Conservation (phyloP, 129 eudicot genomes). For the Erigeron canadensis region DNA sequence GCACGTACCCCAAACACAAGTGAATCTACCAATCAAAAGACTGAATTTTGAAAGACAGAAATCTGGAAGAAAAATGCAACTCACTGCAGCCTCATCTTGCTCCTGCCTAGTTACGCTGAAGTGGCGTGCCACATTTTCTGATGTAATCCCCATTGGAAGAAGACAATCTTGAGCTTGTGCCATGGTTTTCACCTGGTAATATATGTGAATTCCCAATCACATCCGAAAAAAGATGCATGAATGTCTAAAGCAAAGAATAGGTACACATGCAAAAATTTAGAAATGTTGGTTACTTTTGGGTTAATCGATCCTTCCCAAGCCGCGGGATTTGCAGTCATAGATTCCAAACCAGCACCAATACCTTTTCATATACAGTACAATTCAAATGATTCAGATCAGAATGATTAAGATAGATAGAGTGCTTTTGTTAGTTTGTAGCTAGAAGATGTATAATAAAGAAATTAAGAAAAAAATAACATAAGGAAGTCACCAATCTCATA, state of each 20-base stretch:
- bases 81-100: conserved; percentile 98
- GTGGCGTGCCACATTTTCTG: conserved; percentile 91
- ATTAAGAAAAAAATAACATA: too few relatives aligned
- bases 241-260: background rate
- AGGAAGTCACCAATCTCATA: conserved; percentile 72
- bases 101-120: conserved; percentile 87
- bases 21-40: background rate
- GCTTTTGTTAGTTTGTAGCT: too few relatives aligned
- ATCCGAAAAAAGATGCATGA: background rate
- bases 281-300: conserved; percentile 52
- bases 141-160: conserved; percentile 97
- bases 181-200: conserved; percentile 66
- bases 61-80: conserved; percentile 25
- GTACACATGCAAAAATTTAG: background rate
- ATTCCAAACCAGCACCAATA: conserved; percentile 97
- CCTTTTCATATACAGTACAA: conserved; percentile 39
- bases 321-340: conserved; percentile 88
- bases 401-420: too few relatives aligned
- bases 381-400: conserved; percentile 15
- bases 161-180: conserved; percentile 94
- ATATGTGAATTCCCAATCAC: background rate
- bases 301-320: conserved; percentile 94
- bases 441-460: too few relatives aligned
- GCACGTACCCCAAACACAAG: background rate
- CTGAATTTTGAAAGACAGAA: conserved; percentile 4